Conservation (phyloP, 1,284 basidiomycete species). For the Leucoagaricus sp. region DNA sequence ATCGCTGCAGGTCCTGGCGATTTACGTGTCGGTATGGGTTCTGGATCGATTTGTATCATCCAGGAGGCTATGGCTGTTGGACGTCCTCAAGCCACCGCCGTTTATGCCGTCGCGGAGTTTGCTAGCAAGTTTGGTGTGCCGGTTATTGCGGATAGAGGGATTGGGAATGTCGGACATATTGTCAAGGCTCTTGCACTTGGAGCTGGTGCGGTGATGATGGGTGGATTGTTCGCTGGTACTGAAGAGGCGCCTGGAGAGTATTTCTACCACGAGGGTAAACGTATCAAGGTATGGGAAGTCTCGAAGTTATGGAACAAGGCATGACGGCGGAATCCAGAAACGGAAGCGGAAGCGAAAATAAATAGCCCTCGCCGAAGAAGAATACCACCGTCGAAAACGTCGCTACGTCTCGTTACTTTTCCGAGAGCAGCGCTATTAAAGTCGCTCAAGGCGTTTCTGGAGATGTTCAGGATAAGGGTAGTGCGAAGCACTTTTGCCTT, state of each 20-base stretch:
- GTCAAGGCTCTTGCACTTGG: conserved; percentile 96
- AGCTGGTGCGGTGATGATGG: conserved; percentile 99
- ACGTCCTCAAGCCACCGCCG: conserved; percentile 95
- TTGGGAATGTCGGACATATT: conserved; percentile 96
- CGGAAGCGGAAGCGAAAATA: conserved; percentile 46
- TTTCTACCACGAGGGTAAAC: conserved; percentile 98
- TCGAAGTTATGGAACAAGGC: conserved; percentile 95
- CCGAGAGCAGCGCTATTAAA: conserved; percentile 92
- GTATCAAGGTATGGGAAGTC: conserved; percentile 98
- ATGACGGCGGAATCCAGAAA: conserved; percentile 43
- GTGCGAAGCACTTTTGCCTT: conserved; percentile 91
- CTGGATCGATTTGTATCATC: conserved; percentile 98
- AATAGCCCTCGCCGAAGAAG: conserved; percentile 48
- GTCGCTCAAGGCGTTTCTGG: conserved; percentile 98
- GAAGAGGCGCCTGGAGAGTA: conserved; percentile 98
- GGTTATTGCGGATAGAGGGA: conserved; percentile 97
- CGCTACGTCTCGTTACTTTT: conserved; percentile 97
- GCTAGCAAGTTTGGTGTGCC: conserved; percentile 93
- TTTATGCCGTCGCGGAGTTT: conserved; percentile 95
- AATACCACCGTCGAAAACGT: conserved; percentile 82
- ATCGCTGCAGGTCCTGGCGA: conserved; percentile 96
- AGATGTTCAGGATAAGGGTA: conserved; percentile 97
- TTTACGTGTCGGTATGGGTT: conserved; percentile 96
- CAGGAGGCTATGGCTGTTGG: conserved; percentile 99
- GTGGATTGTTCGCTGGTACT: conserved; percentile 93